phyloP scores from a whole-genome alignment of 148 eudicot genomes.

The Arbutus unedo region DNA sequence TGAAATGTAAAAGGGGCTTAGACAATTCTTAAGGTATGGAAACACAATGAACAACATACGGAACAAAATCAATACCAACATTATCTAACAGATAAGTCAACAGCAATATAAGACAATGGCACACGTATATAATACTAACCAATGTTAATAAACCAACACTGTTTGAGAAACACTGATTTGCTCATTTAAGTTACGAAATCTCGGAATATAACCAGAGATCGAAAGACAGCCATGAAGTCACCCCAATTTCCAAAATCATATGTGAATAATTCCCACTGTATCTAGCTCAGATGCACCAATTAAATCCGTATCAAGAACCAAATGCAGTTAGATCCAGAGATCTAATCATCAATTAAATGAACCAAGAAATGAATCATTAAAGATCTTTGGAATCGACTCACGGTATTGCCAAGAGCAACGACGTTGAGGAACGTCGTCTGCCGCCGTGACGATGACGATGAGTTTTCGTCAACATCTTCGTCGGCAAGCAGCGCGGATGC shows the following conservation, averaged over 20 bases:
- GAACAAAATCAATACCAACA: conserved; percentile 1
- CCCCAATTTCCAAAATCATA: neutral
- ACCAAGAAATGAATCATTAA: neutral
- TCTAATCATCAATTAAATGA: conserved; percentile 17
- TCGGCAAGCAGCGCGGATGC: conserved; percentile 86
- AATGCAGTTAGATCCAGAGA: conserved; percentile 21
- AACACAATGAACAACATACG: neutral
- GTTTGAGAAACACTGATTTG: neutral
- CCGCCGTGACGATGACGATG: conserved; percentile 55
- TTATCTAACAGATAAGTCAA: neutral
- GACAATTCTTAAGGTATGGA: too few species aligned
- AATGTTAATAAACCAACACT: neutral
- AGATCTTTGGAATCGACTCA: conserved; percentile 27
- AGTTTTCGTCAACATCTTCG: conserved; percentile 71
- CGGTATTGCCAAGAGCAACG: conserved; percentile 90
- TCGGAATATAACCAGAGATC: neutral
- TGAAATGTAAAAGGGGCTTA: neutral
- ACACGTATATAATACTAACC: neutral
- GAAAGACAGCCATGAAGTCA: too few species aligned
- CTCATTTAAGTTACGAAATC: neutral
- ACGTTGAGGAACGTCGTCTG: conserved; percentile 78
- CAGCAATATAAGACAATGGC: neutral
- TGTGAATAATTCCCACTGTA: neutral
- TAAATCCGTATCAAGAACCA: neutral
- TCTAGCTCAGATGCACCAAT: neutral